Evolutionary conservation across 2,329 filamentous ascomycete genomes (phyloP), one percentile per base, ranked within the genome.

Genomic region (Aspergillus transmontanensis): DNA sequence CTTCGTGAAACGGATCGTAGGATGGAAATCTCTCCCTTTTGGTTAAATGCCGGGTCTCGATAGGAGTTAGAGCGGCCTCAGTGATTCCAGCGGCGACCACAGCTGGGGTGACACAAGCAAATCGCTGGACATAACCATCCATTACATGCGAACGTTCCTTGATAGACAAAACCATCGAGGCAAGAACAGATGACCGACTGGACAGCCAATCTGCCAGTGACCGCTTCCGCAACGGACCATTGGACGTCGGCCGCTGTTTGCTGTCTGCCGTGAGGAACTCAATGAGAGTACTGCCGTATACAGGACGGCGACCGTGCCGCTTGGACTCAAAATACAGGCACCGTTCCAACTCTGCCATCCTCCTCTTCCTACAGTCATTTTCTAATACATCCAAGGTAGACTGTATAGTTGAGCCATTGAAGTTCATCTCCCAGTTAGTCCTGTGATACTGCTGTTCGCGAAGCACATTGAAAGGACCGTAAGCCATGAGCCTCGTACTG

Each of bases 81-180:
- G 88, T 87, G 70, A 96, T 83, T 67, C 96, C 93, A 34, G 90
- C 87, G 0, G 93, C 93, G 4, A 96, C 89, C 14, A 93, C 94
- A 1, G 92, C 89, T 2, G 95, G 95, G 0, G 95, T 98, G 39
- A 97, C 89, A 71, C 94, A 99, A 1, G 91, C 92, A 72, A 97
- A 99, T 74, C 94, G 92, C 66, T 91, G 88, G 59, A 99, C 89
- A 3, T 86, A 89, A 0, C 87, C 88, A 71, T 94, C 89, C 78
- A 96, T 84, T 16, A 84, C 83, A 58, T 88, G 85, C 1, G 93
- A 89, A 28, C 93, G 89, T 71, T 92, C 86, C 46, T 90, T 85
- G 0, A 96, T 77, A 0, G 89, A 93, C 21, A 89, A 87, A n/a
- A 95, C 87, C 79, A 95, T 87, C 4, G 78, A 79, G 3, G 77